Evolutionary conservation across 192 early-diverging fungal genomes (phyloP).

Genomic region (Allomyces macrogynus): DNA sequence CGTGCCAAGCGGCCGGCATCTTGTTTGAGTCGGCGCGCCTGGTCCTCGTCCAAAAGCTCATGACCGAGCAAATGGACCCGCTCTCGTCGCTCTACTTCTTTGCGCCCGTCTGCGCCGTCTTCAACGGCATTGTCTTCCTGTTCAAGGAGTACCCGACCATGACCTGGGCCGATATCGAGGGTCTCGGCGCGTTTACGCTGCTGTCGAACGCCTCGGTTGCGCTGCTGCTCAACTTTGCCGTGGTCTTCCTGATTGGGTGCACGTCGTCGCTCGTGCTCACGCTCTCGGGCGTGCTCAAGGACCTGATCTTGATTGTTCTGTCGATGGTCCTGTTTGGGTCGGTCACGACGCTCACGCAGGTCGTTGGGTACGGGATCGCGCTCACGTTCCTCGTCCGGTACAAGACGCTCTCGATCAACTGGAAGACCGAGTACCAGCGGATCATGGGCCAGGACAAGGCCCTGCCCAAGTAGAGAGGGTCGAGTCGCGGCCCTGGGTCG

Average conservation of each 20-base stretch:
- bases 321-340: slow-evolving; percentile 12
- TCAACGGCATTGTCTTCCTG: slow-evolving; percentile 13
- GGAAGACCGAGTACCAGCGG: neutral
- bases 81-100: slow-evolving; percentile 13
- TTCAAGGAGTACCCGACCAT: slow-evolving; percentile 7
- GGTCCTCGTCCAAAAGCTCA: slow-evolving; percentile 13
- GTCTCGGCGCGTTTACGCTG: slow-evolving; percentile 6
- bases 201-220: slow-evolving; percentile 11
- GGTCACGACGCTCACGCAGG: slow-evolving; percentile 8
- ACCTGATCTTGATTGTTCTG: slow-evolving; percentile 13
- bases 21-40: slow-evolving; percentile 11
- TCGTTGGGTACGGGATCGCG: slow-evolving; percentile 13
- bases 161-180: neutral
- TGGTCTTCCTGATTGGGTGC: slow-evolving; percentile 15
- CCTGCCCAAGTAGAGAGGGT: too few relatives aligned
- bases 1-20: slow-evolving; percentile 10
- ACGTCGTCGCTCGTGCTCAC: slow-evolving; percentile 19
- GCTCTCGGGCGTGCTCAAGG: slow-evolving; percentile 16
- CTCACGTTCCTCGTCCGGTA: slow-evolving; percentile 4
- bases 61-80: slow-evolving; percentile 16
- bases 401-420: slow-evolving; percentile 2
- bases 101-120: slow-evolving; percentile 16
- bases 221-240: slow-evolving; percentile 13
- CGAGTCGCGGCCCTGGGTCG: too few relatives aligned
- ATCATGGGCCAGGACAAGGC: neutral